A percentile compares a stretch with the other conserved stretches of the same genome.
phyloP scores from a whole-genome alignment of 2,329 filamentous ascomycete genomes.

The Aureobasidium sp. region DNA sequence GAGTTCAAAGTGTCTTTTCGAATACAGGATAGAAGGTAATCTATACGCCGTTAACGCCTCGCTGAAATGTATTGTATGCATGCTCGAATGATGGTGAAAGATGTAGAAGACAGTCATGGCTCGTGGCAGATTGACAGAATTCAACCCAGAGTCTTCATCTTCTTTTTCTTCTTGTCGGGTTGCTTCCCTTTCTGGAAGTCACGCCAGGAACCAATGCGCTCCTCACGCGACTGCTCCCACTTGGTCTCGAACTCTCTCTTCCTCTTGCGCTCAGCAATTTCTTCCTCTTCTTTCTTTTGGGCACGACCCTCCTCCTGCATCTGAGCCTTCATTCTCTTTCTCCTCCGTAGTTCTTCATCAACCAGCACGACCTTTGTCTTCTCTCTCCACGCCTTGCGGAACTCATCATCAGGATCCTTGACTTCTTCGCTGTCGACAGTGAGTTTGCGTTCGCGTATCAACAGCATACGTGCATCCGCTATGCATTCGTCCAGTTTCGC shows the following conservation, averaged over 20 bases:
- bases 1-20: not conserved
- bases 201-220: conserved; percentile 89
- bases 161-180: conserved; percentile 35
- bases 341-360: conserved; percentile 80
- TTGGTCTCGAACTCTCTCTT: conserved; percentile 83
- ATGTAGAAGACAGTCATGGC: not conserved
- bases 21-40: not conserved
- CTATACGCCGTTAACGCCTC: conserved; percentile 11
- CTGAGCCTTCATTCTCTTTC: conserved; percentile 82
- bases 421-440: conserved; percentile 82
- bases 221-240: conserved; percentile 88
- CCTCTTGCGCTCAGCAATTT: conserved; percentile 56
- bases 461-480: conserved; percentile 86
- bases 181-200: conserved; percentile 67
- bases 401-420: conserved; percentile 63
- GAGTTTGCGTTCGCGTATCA: conserved; percentile 92
- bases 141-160: conserved; percentile 47
- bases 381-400: conserved; percentile 78
- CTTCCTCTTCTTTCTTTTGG: conserved; percentile 78
- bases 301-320: conserved; percentile 94
- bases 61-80: not conserved
- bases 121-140: not conserved
- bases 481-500: conserved; percentile 86
- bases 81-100: not conserved
- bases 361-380: conserved; percentile 86